phyloP scores from a whole-genome alignment of 176 grass and related monocot species.

The Puya raimondii region DNA sequence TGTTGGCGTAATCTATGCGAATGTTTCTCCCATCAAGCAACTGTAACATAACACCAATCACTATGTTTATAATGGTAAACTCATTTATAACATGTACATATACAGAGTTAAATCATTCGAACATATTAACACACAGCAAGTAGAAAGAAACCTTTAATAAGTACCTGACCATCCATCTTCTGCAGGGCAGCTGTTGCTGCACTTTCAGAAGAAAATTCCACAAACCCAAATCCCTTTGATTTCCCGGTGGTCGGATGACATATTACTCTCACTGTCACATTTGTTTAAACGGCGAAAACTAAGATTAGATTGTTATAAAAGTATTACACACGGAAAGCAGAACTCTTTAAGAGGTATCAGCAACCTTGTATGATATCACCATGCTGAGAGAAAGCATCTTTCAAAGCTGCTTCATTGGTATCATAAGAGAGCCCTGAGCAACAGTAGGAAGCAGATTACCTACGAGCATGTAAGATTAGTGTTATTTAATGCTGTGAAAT shows the following conservation, averaged over 20 bases:
- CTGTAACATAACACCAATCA: conserved; percentile 18
- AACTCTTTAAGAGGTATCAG: no score
- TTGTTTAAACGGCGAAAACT: background rate
- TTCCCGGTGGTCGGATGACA: conserved; percentile 39
- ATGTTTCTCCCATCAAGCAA: conserved; percentile 46
- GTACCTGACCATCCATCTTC: conserved; percentile 36
- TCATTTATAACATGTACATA: no score
- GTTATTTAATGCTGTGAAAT: no score
- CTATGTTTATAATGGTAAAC: no score
- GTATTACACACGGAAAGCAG: no score
- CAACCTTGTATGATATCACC: conserved; percentile 34
- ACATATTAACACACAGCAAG: no score
- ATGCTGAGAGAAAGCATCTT: conserved; percentile 39
- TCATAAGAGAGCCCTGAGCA: conserved; percentile 42
- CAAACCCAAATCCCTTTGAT: conserved; percentile 50
- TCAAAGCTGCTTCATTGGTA: conserved; percentile 46
- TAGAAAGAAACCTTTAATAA: no score
- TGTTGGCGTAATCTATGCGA: conserved; percentile 30
- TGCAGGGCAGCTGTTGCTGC: conserved; percentile 29
- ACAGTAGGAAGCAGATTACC: background rate
- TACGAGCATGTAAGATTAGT: no score
- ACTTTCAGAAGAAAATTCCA: conserved; percentile 26
- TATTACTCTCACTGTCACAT: conserved; percentile 32
- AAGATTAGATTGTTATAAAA: no score
- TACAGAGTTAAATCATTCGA: no score